Percentiles rank a stretch among this genome's conserved stretches.
Conservation (phyloP, 2,329 filamentous ascomycete genomes). For the Diaporthe velutina region DNA sequence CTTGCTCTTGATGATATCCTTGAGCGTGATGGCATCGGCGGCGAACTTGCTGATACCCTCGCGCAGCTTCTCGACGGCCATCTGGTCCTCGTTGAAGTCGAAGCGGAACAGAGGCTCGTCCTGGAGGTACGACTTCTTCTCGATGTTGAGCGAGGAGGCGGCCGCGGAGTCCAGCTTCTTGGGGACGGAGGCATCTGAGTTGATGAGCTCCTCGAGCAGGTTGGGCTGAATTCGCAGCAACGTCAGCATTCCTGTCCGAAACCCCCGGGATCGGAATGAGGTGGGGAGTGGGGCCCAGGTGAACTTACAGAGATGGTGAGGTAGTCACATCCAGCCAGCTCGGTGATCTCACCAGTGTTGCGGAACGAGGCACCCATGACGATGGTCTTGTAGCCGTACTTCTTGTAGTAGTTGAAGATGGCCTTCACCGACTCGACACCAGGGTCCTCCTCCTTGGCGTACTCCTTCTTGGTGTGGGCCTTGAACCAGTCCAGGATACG, state of each 20-base stretch:
- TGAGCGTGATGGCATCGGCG: slow-evolving; percentile 93
- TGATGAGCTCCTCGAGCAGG: slow-evolving; percentile 93
- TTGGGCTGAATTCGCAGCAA: slow-evolving; percentile 71
- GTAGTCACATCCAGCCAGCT: slow-evolving; percentile 98
- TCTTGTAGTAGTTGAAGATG: slow-evolving; percentile 99
- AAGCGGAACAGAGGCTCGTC: slow-evolving; percentile 95
- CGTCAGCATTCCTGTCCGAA: background rate
- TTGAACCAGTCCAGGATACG: slow-evolving; percentile 99
- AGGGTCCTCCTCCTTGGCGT: slow-evolving; percentile 89
- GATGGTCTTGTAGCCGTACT: slow-evolving; percentile 98
- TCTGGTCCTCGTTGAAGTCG: slow-evolving; percentile 99
- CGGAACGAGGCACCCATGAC: slow-evolving; percentile 99
- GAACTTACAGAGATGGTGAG: slow-evolving; percentile 90
- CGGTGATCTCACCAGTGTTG: slow-evolving; percentile 95
- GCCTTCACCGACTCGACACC: slow-evolving; percentile 92
- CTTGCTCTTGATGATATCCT: slow-evolving; percentile 92
- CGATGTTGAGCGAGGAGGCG: slow-evolving; percentile 78
- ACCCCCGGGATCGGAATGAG: slow-evolving; percentile 3
- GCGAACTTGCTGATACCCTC: slow-evolving; percentile 99
- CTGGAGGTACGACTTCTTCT: slow-evolving; percentile 92
- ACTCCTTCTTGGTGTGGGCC: slow-evolving; percentile 94
- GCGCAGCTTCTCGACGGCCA: slow-evolving; percentile 99
- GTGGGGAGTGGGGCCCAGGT: background rate
- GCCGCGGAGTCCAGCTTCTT: slow-evolving; percentile 87
- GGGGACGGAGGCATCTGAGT: slow-evolving; percentile 84